Evolutionary conservation across 257 asterid species (phyloP).

Genomic region (Solanum bukasovii): DNA sequence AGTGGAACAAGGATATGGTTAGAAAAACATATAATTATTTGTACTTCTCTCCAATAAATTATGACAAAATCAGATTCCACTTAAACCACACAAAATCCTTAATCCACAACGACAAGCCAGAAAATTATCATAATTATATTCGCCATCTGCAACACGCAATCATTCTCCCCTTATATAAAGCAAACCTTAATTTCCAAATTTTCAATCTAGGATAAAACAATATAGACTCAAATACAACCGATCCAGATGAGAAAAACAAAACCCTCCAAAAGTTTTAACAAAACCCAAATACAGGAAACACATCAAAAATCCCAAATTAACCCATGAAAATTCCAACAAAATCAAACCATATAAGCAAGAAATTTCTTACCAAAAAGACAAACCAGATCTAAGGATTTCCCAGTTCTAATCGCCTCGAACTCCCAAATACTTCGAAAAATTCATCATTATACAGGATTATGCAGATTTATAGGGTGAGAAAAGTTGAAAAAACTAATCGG

Average conservation of each 20-base stretch:
- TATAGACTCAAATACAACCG: background rate
- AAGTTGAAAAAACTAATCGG: background rate
- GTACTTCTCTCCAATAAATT: background rate
- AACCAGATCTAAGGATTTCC: background rate
- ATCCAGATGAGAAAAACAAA: background rate
- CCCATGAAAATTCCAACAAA: background rate
- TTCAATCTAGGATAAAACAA: background rate
- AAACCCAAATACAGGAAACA: background rate
- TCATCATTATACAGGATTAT: background rate
- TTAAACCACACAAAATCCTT: background rate
- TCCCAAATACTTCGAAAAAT: background rate
- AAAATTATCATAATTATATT: background rate
- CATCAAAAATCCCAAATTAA: background rate
- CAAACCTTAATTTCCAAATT: background rate
- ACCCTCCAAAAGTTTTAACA: background rate
- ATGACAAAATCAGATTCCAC: background rate
- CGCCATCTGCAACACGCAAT: background rate
- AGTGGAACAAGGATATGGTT: background rate
- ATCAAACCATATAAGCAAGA: background rate
- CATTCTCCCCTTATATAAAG: background rate
- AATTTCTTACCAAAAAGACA: background rate
- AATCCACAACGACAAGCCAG: background rate
- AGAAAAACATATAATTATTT: background rate
- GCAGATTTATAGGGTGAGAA: background rate
- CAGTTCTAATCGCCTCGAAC: background rate